Base-by-base conservation (phyloP, 1,284 basidiomycete species). In the Pseudozyma sp. region DNA sequence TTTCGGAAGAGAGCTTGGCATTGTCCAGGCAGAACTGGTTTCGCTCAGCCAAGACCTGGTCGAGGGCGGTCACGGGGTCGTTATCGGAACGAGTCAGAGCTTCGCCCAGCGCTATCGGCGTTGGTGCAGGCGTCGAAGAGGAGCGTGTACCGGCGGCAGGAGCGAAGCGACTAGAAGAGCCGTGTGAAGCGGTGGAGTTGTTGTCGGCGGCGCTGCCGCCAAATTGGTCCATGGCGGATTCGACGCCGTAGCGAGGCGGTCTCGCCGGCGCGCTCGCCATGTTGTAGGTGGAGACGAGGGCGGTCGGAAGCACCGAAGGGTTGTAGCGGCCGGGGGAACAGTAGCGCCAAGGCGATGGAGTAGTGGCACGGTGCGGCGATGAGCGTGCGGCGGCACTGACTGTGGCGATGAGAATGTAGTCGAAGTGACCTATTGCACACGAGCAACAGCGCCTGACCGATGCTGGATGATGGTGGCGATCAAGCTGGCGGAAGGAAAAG, bases 21-120 rank as follows among this genome's bases (percentile, higher is more conserved):
- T 75, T 75, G 49, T 81, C 80, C 30, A 75, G 44, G 44, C 68
- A 75, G 50, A 72, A 67, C 19, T 77, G 72, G 52, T 81, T 81
- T 5, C 80, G 69, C 48, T 81, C 79, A 29, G 79, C 77, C 40
- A 81, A 51, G 16, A 80, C 69, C 17, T 74, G 68, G 37, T 81
- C 80, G 42, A 81, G 74, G 0, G 80, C 80, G 19, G 54, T 58
- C 11, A 69, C 68, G 33, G 66, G 53, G 24, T 80, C 78, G 24
- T 54, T 54, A 35, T 49, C 52, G 51, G 68, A 55, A 3, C 79
- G 63, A 31, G 75, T 58, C 4, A 81, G 69, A 1, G 62, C 80
- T 13, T 81, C 79, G 5, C 69, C 68, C 31, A 81, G 31, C 3
- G 77, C 64, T 42, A 80, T 74, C 5, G 79, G 80, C 11, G 69